These are phyloP conservation scores for Leccinum pallidistipes DNA, from an alignment of 1,284 basidiomycete species.

Conservation along the genomic window DNA sequence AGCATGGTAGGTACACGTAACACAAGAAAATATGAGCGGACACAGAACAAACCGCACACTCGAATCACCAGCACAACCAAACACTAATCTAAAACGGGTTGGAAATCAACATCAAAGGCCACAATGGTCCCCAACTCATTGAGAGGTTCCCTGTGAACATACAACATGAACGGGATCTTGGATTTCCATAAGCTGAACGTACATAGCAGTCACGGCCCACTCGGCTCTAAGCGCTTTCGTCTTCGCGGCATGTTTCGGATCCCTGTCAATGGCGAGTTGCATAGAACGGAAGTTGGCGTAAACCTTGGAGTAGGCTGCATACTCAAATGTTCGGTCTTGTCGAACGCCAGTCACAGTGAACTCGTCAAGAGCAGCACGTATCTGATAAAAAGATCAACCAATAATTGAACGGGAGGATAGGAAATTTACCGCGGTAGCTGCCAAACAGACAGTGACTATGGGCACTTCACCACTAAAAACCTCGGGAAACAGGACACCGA, in stretches of 20 bases:
- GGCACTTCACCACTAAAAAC: not conserved
- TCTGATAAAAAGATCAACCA: not conserved
- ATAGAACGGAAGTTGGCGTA: not conserved
- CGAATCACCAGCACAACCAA: not conserved
- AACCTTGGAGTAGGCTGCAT: not conserved
- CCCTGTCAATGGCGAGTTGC: not conserved
- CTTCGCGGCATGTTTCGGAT: not conserved
- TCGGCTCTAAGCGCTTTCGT: not conserved
- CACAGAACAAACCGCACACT: too few relatives aligned
- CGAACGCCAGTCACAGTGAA: not conserved
- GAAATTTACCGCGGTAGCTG: not conserved
- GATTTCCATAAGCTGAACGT: not conserved
- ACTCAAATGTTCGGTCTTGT: not conserved
- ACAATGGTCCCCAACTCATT: not conserved
- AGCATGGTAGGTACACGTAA: too few relatives aligned
- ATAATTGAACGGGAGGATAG: not conserved
- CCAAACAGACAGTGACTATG: not conserved
- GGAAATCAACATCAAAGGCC: not conserved
- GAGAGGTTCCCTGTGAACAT: not conserved
- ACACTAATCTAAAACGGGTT: not conserved
- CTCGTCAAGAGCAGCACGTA: not conserved
- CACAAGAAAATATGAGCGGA: too few relatives aligned
- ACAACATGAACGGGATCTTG: not conserved
- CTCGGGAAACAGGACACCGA: not conserved
- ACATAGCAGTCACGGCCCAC: not conserved